Percentiles rank a stretch among this genome's conserved stretches.
Evolutionary conservation across 371 early-diverging fungal genomes (phyloP).

Genomic region (Nematocida minor): DNA sequence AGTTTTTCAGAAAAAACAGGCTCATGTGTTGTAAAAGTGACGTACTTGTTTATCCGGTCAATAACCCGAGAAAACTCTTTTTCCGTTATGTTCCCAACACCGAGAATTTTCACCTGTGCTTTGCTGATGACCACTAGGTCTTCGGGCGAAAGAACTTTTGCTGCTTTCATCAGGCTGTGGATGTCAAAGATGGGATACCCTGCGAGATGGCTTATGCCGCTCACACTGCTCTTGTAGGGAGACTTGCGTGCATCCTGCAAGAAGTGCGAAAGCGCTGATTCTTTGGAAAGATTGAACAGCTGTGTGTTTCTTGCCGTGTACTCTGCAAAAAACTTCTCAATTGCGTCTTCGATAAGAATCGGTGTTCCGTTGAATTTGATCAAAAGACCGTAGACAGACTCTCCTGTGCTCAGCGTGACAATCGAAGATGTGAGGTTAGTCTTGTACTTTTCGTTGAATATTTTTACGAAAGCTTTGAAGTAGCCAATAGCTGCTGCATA

Average conservation of each 20-base stretch:
- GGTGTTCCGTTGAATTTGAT: slow-evolving; percentile 38
- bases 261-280: slow-evolving; percentile 26
- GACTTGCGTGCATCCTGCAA: background rate
- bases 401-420: background rate
- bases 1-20: background rate
- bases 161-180: background rate
- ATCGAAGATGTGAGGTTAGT: slow-evolving; percentile 18
- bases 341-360: slow-evolving; percentile 36
- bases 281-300: slow-evolving; percentile 43
- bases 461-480: background rate
- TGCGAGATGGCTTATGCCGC: background rate
- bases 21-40: background rate
- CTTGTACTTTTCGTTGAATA: slow-evolving; percentile 49
- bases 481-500: slow-evolving; percentile 32
- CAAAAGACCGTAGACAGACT: background rate
- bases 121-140: background rate
- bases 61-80: slow-evolving; percentile 9
- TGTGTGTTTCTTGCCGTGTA: background rate
- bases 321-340: slow-evolving; percentile 40
- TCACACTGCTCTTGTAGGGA: slow-evolving; percentile 27
- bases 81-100: slow-evolving; percentile 23
- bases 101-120: slow-evolving; percentile 6
- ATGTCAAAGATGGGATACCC: slow-evolving; percentile 1
- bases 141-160: slow-evolving; percentile 9
- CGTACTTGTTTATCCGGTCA: background rate